Evolutionary conservation across 495 filamentous ascomycete species (phyloP), one percentile per base, ranked within the genome.

Genomic region (Hypomontagnella submonticulosa): DNA sequence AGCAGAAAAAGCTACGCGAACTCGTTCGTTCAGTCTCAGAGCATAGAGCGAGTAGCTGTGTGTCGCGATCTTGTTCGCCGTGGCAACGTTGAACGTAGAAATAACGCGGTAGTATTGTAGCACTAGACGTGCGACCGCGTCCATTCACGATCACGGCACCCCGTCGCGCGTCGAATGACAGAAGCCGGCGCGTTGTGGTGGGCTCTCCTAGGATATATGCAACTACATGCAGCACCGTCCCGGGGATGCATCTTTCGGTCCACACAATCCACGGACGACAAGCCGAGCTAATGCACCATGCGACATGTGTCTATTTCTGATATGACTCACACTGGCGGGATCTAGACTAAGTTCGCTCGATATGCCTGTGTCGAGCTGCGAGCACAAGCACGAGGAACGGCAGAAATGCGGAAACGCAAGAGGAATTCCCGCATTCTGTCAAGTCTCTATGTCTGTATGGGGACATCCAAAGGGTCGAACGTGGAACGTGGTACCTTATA

Each of bases 51-150:
- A 63, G 59, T 47, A 41, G 58, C 27, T 40, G 51, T 67, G 63
- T 61, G 60, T 59, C 61, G 57, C 56, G 49, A 63, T 66, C 53
- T 58, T 53, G 69, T 74, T 72, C 71, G 69, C 61, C 51, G 55
- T 55, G 47, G 53, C 42, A 27, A 41, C 56, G 52, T 51, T 6
- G 6, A 6, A 3, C 2, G 23, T 27, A 64, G 49, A 48, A 36
- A n/a, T n/a, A 44, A 63, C 62, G 57, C 71, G 65, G 69, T 58
- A n/a, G 68, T 62, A 67, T 69, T 27, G 62, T 58, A 62, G 59
- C 44, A 58, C 36, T 49, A 56, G 42, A 59, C 49, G 54, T 61
- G 51, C 58, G 36, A 46, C 55, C 70, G 60, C 70, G 67, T 67
- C 55, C 62, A 63, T 57, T 70, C 70, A 69, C 59, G 60, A 56